Evolutionary conservation across 768 basidiomycete genomes (phyloP).

Genomic region (Hirschioporus abietinus): DNA sequence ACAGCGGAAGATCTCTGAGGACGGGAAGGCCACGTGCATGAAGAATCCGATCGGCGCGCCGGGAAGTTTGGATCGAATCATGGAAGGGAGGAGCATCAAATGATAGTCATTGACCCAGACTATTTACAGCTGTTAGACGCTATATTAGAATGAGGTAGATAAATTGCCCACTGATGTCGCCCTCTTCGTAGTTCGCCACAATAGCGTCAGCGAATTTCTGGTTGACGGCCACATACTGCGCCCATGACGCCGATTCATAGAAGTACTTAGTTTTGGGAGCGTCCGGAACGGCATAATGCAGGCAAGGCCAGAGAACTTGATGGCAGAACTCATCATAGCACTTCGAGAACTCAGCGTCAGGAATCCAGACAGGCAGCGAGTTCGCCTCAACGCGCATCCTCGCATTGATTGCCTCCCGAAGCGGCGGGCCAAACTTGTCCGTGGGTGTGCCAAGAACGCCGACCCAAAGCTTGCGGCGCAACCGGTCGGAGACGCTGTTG

Average conservation of each 20-base stretch:
- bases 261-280: conserved; percentile 79
- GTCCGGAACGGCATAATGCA: conserved; percentile 84
- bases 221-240: conserved; percentile 87
- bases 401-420: conserved; percentile 51
- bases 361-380: conserved; percentile 70
- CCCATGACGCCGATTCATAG: conserved; percentile 75
- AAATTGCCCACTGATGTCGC: conserved; percentile 63
- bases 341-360: conserved; percentile 70
- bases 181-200: conserved; percentile 72
- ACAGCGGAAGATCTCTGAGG: conserved; percentile 93
- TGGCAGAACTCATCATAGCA: conserved; percentile 88
- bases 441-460: conserved; percentile 73
- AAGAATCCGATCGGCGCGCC: conserved; percentile 85
- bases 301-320: conserved; percentile 81
- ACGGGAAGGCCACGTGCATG: conserved; percentile 94
- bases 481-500: conserved; percentile 48
- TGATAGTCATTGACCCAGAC: conserved; percentile 96
- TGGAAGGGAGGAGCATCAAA: conserved; percentile 84
- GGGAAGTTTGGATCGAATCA: conserved; percentile 68
- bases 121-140: conserved; percentile 15
- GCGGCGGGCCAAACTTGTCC: conserved; percentile 52
- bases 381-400: conserved; percentile 35
- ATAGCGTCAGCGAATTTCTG: conserved; percentile 85
- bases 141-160: background rate
- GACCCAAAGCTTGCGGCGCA: conserved; percentile 54